These are phyloP conservation scores for Lycium ferocissimum DNA, from an alignment of 257 asterid genomes.

Conservation along the genomic window DNA sequence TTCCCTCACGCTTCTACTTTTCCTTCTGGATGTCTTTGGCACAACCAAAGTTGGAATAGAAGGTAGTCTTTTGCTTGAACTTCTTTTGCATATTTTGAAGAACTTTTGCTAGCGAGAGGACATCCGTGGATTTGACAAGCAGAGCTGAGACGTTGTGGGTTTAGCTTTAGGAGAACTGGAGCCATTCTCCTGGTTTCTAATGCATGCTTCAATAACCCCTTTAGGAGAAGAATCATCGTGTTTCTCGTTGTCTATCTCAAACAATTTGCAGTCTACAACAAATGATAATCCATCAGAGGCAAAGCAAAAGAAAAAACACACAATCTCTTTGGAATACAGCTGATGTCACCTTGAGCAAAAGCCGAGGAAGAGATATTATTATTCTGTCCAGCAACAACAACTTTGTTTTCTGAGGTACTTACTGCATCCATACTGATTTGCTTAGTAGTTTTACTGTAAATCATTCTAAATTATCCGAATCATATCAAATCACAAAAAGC, in stretches of 20 bases:
- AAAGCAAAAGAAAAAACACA: background rate
- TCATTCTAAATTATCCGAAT: background rate
- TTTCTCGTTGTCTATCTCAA: slow-evolving; percentile 44
- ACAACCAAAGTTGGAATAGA: slow-evolving; percentile 48
- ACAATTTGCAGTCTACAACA: slow-evolving; percentile 50
- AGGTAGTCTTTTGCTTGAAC: slow-evolving; percentile 43
- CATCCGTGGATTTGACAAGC: slow-evolving; percentile 25
- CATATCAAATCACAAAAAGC: background rate
- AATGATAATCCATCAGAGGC: slow-evolving; percentile 17
- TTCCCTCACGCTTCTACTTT: slow-evolving; percentile 41
- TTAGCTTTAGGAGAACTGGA: slow-evolving; percentile 29
- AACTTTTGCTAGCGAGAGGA: slow-evolving; percentile 55
- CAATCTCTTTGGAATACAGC: background rate
- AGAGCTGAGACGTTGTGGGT: background rate
- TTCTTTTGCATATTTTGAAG: slow-evolving; percentile 52
- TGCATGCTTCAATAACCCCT: slow-evolving; percentile 44
- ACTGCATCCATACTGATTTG: background rate
- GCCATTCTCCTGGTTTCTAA: slow-evolving; percentile 29
- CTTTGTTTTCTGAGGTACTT: slow-evolving; percentile 6
- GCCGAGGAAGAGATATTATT: slow-evolving; percentile 33
- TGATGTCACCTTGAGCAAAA: slow-evolving; percentile 58
- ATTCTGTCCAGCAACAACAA: background rate
- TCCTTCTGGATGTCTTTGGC: slow-evolving; percentile 48
- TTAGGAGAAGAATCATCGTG: slow-evolving; percentile 40
- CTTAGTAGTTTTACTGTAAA: slow-evolving; percentile 16